Conservation (phyloP, 2,329 filamentous ascomycete genomes). For the Magnaporthiopsis poae region DNA sequence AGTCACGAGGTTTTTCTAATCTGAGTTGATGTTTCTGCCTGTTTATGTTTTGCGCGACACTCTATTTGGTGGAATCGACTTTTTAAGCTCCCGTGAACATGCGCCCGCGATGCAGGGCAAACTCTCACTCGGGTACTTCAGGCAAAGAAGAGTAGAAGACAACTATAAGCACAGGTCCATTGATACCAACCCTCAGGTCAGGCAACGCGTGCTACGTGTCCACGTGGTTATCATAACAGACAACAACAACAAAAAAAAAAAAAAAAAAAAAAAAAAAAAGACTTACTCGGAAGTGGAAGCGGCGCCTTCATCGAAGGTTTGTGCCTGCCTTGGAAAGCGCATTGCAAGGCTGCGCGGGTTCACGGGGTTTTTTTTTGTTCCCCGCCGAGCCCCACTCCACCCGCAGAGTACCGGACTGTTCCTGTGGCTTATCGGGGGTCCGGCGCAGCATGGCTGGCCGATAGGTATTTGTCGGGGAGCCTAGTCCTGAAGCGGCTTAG, state of each 20-base stretch:
- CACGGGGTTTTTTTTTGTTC: not conserved
- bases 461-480: conserved; percentile 2
- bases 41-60: not conserved
- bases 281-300: too few relatives aligned
- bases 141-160: too few relatives aligned
- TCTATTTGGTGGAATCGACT: not conserved
- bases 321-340: too few relatives aligned
- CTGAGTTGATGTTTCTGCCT: not conserved
- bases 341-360: not conserved
- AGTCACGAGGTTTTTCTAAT: not conserved
- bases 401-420: not conserved
- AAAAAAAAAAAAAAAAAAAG: too few relatives aligned
- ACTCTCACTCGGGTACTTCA: too few relatives aligned
- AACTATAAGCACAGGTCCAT: too few relatives aligned
- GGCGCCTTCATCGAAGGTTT: too few relatives aligned
- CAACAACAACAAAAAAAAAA: too few relatives aligned
- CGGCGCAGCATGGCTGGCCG: not conserved
- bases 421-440: conserved; percentile 3
- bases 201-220: too few relatives aligned
- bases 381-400: not conserved
- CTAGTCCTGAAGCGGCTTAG: conserved; percentile 1
- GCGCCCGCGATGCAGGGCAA: not conserved
- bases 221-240: too few relatives aligned
- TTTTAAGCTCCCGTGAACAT: not conserved
- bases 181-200: too few relatives aligned